These are phyloP conservation scores for Jaltomata sinuosa DNA, from an alignment of 257 asterid species.

Conservation along the genomic window DNA sequence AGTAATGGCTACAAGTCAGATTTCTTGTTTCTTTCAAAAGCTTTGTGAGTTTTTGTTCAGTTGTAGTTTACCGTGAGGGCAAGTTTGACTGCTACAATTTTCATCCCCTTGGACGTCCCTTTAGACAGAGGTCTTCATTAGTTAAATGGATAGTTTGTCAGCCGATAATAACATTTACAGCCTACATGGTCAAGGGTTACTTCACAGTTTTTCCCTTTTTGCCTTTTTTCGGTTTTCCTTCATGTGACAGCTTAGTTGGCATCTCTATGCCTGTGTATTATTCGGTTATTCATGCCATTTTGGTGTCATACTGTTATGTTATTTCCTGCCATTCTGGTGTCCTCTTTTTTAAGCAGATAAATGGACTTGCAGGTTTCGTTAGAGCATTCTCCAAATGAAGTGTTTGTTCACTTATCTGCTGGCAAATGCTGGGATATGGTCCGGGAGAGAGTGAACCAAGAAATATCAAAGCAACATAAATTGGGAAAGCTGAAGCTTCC, in stretches of 20 bases:
- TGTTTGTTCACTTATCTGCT: constrained; percentile 64
- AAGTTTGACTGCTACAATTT: background rate
- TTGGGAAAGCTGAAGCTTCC: constrained; percentile 65
- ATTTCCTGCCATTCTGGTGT: background rate
- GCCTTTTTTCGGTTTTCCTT: background rate
- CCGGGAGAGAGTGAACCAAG: constrained; percentile 82
- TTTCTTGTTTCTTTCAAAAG: background rate
- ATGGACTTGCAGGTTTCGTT: constrained; percentile 48
- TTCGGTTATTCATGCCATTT: background rate
- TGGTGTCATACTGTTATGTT: background rate
- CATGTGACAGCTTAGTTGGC: background rate
- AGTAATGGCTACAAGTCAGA: background rate
- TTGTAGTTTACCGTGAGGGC: background rate
- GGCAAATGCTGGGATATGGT: constrained; percentile 95
- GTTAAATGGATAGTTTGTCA: too few relatives aligned
- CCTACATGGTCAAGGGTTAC: background rate
- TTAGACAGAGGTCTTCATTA: background rate
- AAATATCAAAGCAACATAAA: constrained; percentile 76
- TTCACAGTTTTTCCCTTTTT: background rate
- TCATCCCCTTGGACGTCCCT: too few relatives aligned
- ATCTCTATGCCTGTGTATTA: background rate
- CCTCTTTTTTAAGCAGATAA: background rate
- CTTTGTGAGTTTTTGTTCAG: background rate
- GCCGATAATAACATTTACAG: background rate
- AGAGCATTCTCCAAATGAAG: constrained; percentile 71